Percentiles rank a stretch among this genome's conserved stretches.
These are phyloP conservation scores for Pisolithus orientalis DNA, from an alignment of 768 basidiomycete species.

Conservation along the genomic window DNA sequence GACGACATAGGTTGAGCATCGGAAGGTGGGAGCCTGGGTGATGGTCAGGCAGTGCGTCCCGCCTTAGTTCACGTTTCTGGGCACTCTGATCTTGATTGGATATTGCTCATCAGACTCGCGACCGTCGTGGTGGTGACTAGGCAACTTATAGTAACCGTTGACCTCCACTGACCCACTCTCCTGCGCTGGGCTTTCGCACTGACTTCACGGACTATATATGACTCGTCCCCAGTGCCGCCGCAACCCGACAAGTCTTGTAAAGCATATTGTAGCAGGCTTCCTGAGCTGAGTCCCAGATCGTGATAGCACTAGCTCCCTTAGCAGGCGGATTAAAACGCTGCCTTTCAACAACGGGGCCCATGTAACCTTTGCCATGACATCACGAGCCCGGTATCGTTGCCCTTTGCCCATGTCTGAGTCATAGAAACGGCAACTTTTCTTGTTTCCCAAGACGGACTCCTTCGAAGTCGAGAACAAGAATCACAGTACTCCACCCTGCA, in stretches of 20 bases:
- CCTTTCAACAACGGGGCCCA: neutral
- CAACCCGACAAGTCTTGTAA: too few relatives aligned
- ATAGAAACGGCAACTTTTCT: neutral
- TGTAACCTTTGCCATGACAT: neutral
- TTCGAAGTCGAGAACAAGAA: neutral
- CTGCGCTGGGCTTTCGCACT: too few relatives aligned
- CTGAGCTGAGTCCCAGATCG: neutral
- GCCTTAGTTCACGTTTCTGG: neutral
- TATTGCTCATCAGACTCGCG: neutral
- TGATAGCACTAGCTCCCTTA: neutral
- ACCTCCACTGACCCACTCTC: too few relatives aligned
- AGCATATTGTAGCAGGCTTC: too few relatives aligned
- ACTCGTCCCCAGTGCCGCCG: too few relatives aligned
- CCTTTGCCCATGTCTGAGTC: neutral
- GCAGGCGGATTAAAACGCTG: too few relatives aligned
- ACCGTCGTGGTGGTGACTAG: too few relatives aligned
- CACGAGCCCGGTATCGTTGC: neutral
- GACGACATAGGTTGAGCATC: constrained; percentile 13
- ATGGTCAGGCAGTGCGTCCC: neutral
- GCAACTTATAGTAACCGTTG: too few relatives aligned
- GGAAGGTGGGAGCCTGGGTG: too few relatives aligned
- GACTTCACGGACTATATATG: too few relatives aligned
- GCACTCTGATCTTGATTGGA: neutral
- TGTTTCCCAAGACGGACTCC: neutral
- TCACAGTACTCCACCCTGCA: neutral